phyloP scores from a whole-genome alignment of 441 rosid species.

The Pelargonium fulgidum region DNA sequence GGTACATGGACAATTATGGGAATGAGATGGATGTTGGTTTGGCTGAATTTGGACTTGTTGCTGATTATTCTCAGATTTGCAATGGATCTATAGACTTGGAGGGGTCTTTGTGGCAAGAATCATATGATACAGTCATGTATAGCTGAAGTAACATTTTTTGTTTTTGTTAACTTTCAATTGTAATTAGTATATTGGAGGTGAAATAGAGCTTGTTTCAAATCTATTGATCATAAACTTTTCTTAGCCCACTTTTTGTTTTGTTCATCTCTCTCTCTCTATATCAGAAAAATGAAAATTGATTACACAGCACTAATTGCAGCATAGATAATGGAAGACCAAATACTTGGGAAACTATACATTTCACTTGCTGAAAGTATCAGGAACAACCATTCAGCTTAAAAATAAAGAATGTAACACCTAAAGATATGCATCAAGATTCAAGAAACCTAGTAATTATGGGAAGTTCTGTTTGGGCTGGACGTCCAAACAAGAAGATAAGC shows the following conservation, averaged over 20 bases:
- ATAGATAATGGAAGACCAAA: too few species aligned
- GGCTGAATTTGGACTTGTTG: constrained; percentile 8
- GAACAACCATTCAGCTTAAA: not conserved
- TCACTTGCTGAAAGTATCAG: not conserved
- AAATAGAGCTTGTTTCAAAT: too few species aligned
- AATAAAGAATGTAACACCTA: not conserved
- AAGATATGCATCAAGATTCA: not conserved
- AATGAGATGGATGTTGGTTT: constrained; percentile 3
- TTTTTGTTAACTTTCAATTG: too few species aligned
- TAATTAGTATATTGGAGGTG: too few species aligned
- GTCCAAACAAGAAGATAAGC: constrained; percentile 3
- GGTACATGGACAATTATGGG: constrained; percentile 1
- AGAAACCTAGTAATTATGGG: not conserved
- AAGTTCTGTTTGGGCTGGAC: not conserved
- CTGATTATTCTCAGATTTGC: constrained; percentile 1
- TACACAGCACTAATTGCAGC: too few species aligned
- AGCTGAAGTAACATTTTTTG: not conserved
- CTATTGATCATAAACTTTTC: too few species aligned
- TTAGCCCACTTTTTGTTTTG: too few species aligned
- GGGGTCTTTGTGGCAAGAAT: constrained; percentile 8
- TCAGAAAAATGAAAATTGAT: too few species aligned
- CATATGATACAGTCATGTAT: constrained; percentile 3
- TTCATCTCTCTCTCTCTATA: too few species aligned
- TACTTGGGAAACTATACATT: not conserved
- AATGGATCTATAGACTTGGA: constrained; percentile 2